phyloP scores from a whole-genome alignment of 768 basidiomycete species.

The Auriscalpium orientale region DNA sequence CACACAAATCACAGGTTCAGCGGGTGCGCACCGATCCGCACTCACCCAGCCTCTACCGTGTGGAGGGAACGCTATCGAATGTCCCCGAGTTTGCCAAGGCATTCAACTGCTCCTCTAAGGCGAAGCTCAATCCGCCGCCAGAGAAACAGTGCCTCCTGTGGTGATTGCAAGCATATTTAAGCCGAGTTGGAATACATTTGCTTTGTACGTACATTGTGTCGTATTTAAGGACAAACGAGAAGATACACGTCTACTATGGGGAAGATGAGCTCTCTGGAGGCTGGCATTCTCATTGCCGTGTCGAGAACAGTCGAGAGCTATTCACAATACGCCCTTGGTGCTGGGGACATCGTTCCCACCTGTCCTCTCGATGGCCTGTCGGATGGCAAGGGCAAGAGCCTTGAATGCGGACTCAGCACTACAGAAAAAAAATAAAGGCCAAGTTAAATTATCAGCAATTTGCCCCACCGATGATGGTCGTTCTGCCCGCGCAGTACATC shows the following conservation, averaged over 20 bases:
- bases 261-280: too few species aligned
- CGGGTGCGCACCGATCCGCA: constrained; percentile 86
- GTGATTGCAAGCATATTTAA: constrained; percentile 19
- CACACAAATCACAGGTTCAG: constrained; percentile 40
- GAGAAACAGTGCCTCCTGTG: constrained; percentile 80
- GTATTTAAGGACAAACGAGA: neutral
- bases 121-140: constrained; percentile 81
- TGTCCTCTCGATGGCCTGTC: constrained; percentile 87
- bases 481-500: constrained; percentile 94
- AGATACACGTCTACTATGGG: too few species aligned
- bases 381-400: constrained; percentile 90
- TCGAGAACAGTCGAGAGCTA: too few species aligned
- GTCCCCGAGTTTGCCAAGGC: constrained; percentile 84
- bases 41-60: constrained; percentile 71
- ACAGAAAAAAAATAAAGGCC: constrained; percentile 2
- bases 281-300: too few species aligned
- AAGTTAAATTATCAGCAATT: neutral
- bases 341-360: constrained; percentile 89
- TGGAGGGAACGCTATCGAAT: constrained; percentile 82
- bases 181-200: too few species aligned
- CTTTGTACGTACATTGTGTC: too few species aligned
- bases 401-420: constrained; percentile 99
- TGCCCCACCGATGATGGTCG: constrained; percentile 87
- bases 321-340: constrained; percentile 87
- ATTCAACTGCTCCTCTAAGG: constrained; percentile 70